A percentile compares a stretch with the other conserved stretches of the same genome.
Conservation (phyloP, 345 rosid genomes). For the Euphorbia tirucalli region DNA sequence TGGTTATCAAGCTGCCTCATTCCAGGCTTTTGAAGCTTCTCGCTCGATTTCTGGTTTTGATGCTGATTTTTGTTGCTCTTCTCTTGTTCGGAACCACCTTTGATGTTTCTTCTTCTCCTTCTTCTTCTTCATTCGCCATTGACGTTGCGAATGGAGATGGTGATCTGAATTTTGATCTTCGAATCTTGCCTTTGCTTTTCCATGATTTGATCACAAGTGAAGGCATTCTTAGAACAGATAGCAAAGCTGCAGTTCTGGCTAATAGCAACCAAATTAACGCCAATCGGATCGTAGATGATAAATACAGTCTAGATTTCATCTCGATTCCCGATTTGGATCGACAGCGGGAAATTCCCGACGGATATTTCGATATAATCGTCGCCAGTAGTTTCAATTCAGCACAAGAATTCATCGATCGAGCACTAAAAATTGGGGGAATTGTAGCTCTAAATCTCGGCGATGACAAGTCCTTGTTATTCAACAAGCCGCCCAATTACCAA, state of each 20-base stretch:
- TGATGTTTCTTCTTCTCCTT: slow-evolving; percentile 29
- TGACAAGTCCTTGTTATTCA: slow-evolving; percentile 28
- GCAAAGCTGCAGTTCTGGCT: slow-evolving; percentile 42
- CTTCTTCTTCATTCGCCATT: neutral
- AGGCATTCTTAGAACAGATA: slow-evolving; percentile 45
- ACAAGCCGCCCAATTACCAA: slow-evolving; percentile 46
- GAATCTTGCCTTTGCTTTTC: slow-evolving; percentile 39
- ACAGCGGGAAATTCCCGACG: slow-evolving; percentile 33
- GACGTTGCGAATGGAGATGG: too few species aligned
- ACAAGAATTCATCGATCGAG: slow-evolving; percentile 49
- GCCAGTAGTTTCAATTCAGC: slow-evolving; percentile 31
- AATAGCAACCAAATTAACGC: slow-evolving; percentile 30
- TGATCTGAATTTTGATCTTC: slow-evolving; percentile 14
- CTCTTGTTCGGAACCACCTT: slow-evolving; percentile 24
- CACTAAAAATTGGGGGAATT: slow-evolving; percentile 61
- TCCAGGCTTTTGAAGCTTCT: slow-evolving; percentile 37
- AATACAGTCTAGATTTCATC: slow-evolving; percentile 35
- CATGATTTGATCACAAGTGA: slow-evolving; percentile 49
- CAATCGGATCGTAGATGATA: slow-evolving; percentile 25
- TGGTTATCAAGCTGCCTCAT: slow-evolving; percentile 41
- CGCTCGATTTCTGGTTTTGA: slow-evolving; percentile 39
- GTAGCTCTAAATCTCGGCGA: slow-evolving; percentile 36
- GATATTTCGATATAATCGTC: slow-evolving; percentile 51
- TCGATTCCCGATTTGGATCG: slow-evolving; percentile 40
- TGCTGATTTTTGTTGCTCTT: slow-evolving; percentile 41